Evolutionary conservation across 176 grass and related monocot species (phyloP).

Genomic region (Pontederia paniculata): DNA sequence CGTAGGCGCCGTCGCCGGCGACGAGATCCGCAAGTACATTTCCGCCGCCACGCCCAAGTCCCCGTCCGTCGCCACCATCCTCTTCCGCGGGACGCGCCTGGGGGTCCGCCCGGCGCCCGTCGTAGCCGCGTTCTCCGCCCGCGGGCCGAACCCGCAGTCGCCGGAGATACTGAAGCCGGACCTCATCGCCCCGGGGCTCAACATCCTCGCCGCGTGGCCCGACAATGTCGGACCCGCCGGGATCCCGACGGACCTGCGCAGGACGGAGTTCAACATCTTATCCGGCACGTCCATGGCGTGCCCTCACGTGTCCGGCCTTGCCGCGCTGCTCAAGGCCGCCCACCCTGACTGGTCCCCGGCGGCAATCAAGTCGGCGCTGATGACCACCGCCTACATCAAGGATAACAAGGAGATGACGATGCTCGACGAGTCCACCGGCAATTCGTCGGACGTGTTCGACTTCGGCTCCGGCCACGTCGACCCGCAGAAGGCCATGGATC

Average conservation of each 20-base stretch:
- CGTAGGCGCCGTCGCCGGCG: not conserved
- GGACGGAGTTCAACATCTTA: not conserved
- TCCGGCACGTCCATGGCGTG: slow-evolving; percentile 8
- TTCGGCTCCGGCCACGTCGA: not conserved
- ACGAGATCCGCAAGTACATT: slow-evolving; percentile 6
- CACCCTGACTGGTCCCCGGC: slow-evolving; percentile 10
- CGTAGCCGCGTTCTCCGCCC: not conserved
- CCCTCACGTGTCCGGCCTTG: slow-evolving; percentile 5
- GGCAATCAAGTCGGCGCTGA: slow-evolving; percentile 4
- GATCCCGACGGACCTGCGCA: too few relatives aligned
- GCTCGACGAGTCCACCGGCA: not conserved
- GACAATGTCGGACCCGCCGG: not conserved
- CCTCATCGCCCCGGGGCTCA: slow-evolving; percentile 1
- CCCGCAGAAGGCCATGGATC: not conserved
- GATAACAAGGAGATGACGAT: too few relatives aligned
- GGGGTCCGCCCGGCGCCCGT: not conserved
- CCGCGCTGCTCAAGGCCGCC: not conserved
- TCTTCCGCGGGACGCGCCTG: slow-evolving; percentile 1
- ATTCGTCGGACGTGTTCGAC: slow-evolving; percentile 1
- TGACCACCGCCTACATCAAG: not conserved
- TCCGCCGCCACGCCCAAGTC: not conserved
- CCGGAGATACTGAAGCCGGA: slow-evolving; percentile 4
- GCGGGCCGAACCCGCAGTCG: slow-evolving; percentile 1
- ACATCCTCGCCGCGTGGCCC: slow-evolving; percentile 1
- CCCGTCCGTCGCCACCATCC: not conserved